Evolutionary conservation across 352 stramenopile species (phyloP).

Genomic region (Globisporangium perplexum): DNA sequence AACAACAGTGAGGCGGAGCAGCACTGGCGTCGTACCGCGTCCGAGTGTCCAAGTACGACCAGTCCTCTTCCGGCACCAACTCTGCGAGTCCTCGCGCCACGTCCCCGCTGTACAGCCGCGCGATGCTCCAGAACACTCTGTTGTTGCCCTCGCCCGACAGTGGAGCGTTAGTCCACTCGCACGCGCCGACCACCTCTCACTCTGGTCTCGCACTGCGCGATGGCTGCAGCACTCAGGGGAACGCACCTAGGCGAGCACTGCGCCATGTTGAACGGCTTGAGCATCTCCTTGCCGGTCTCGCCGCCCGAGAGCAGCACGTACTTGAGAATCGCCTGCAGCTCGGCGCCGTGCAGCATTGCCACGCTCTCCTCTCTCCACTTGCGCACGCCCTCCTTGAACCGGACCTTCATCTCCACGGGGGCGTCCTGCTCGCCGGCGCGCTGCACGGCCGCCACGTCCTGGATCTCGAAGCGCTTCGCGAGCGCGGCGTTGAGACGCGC

Average conservation of each 20-base stretch:
- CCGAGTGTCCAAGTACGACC: slow-evolving; percentile 75
- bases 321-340: slow-evolving; percentile 72
- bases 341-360: slow-evolving; percentile 50
- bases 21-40: slow-evolving; percentile 27
- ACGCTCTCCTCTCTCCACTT: slow-evolving; percentile 83
- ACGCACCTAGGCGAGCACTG: slow-evolving; percentile 64
- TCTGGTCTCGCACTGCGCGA: too few relatives aligned
- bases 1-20: neutral
- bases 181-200: too few relatives aligned
- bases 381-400: slow-evolving; percentile 73
- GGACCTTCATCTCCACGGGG: slow-evolving; percentile 45
- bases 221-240: neutral
- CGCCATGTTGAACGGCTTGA: slow-evolving; percentile 90
- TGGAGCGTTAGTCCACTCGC: neutral
- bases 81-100: slow-evolving; percentile 54
- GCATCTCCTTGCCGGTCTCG: slow-evolving; percentile 79
- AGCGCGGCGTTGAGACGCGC: slow-evolving; percentile 69
- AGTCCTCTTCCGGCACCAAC: slow-evolving; percentile 77
- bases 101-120: slow-evolving; percentile 69
- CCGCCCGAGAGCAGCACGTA: slow-evolving; percentile 78
- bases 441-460: slow-evolving; percentile 22
- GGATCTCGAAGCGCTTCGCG: slow-evolving; percentile 49
- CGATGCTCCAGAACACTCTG: slow-evolving; percentile 85
- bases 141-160: neutral
- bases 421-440: slow-evolving; percentile 8